Evolutionary conservation across 768 basidiomycete species (phyloP), one percentile per base, ranked within the genome.

Genomic region (Rhodosporidiobolus sp.): DNA sequence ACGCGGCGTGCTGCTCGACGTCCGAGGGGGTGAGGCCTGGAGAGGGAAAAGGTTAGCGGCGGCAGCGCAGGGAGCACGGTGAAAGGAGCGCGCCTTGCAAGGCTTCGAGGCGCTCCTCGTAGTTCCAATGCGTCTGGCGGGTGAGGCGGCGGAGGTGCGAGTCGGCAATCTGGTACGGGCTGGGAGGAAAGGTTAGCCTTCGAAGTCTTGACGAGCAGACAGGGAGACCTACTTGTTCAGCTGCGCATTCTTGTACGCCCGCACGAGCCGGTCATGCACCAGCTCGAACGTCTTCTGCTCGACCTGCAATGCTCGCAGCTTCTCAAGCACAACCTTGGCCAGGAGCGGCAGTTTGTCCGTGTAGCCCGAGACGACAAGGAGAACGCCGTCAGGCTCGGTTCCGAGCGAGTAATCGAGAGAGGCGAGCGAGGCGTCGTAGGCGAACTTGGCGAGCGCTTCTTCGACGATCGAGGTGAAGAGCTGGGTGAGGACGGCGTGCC

Each of bases 361-460:
- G 82, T 95, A 98, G 12, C 95, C 95, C 54, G 84, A 85, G 63
- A 92, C 83, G 10, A 84, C 82, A 56, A 95, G 80, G 50, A 83
- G 86, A 53, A 96, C 78, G 3, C 90, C 90, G 12, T 87, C 87
- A 1, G 84, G 82, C 72, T 88, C 86, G 30, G 65, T 59, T 2
- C 73, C 73, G 73, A 94, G 84, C 72, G 82, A 84, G 81, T 94
- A 97, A 7, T 83, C 82, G 35, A 98, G 85, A 45, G 92, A 92
- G 19, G 94, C 96, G 30, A 98, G 85, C 43, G 90, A 88, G 12
- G 96, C 96, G 78, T 93, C 89, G 79, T 97, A 98, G 0, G 91
- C 84, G 76, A 89, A 92, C 81, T 97, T 94, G 9, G 88, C 88
- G 60, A 97, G 86, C 1, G 90, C 86, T 77, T 99, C 96, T 43